Conservation (phyloP, 768 basidiomycete genomes). For the Lactarius psammicola region DNA sequence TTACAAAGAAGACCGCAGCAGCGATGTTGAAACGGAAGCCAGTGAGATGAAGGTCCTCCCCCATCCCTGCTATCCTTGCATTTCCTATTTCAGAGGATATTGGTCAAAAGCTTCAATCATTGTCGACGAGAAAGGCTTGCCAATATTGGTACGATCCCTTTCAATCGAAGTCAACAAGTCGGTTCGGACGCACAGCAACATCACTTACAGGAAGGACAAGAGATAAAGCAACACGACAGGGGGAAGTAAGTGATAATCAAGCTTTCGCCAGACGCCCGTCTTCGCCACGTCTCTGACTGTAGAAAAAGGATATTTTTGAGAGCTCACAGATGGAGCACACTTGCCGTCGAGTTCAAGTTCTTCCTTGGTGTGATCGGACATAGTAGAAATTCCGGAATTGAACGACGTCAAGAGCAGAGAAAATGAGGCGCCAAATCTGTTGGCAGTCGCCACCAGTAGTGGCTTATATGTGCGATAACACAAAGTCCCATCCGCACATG, state of each 20-base stretch:
- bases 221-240: slow-evolving; percentile 25
- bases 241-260: slow-evolving; percentile 24
- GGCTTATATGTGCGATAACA: no score
- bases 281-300: neutral
- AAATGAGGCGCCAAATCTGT: no score
- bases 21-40: slow-evolving; percentile 40
- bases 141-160: slow-evolving; percentile 30
- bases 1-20: slow-evolving; percentile 41
- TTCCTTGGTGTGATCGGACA: neutral
- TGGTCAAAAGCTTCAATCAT: no score
- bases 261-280: slow-evolving; percentile 18
- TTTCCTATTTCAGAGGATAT: slow-evolving; percentile 16
- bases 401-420: no score
- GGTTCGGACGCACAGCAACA: no score
- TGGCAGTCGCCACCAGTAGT: no score
- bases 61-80: slow-evolving; percentile 45
- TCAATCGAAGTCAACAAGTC: neutral
- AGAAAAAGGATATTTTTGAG: neutral
- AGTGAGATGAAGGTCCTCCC: slow-evolving; percentile 37
- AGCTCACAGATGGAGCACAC: neutral
- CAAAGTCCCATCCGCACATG: no score
- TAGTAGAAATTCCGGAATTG: neutral
- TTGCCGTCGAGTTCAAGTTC: neutral
- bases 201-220: slow-evolving; percentile 27
- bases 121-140: neutral